Evolutionary conservation across 2,329 filamentous ascomycete genomes (phyloP), one percentile per base, ranked within the genome.

Genomic region (Pestalotiopsis sp.): DNA sequence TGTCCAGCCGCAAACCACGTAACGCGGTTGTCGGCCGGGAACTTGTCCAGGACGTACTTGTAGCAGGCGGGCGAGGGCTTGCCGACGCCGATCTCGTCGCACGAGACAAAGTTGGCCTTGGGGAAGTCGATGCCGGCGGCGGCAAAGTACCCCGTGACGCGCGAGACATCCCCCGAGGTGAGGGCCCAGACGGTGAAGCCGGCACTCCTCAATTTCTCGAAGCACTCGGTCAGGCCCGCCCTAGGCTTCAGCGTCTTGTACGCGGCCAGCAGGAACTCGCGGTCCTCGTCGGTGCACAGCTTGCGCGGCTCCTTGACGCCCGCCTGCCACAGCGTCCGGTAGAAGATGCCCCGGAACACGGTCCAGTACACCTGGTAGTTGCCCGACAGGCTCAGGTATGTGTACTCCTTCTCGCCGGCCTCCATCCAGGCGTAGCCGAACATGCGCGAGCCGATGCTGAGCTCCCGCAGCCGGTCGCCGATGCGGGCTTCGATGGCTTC

Each of bases 1-100:
- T 89, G 87, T 25, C 85, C 87, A 0, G 87, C 87, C 0, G 85
- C 87, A 74, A 89, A 89, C 86, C 86, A 89, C 57, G 81, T 81
- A 68, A 84, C 77, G 0, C 78, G 75, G 0, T 63, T 57, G 64
- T 74, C 76, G 23, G 81, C 79, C 36, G 84, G 75, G 9, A 85
- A 74, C 39, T 67, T 63, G 23, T 66, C 14, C 14, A 66, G 62
- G 31, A 68, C 27, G 1, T 81, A 79, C 69, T 76, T 73, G 72
- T 89, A 89, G 0, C 84, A 83, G 27, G 73, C 80, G 3, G 83
- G 76, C 0, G 81, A 83, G 0, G 87, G 87, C 75, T 88, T 89
- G 0, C 82, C 84, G n/a, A 87, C 76, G 0, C 83, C 82, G 14
- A 77, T 74, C 0, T 76, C 75, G 71, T 89, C 87, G 70, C 87